Evolutionary conservation across 768 basidiomycete genomes (phyloP).

Genomic region (Termitomyces sp.): DNA sequence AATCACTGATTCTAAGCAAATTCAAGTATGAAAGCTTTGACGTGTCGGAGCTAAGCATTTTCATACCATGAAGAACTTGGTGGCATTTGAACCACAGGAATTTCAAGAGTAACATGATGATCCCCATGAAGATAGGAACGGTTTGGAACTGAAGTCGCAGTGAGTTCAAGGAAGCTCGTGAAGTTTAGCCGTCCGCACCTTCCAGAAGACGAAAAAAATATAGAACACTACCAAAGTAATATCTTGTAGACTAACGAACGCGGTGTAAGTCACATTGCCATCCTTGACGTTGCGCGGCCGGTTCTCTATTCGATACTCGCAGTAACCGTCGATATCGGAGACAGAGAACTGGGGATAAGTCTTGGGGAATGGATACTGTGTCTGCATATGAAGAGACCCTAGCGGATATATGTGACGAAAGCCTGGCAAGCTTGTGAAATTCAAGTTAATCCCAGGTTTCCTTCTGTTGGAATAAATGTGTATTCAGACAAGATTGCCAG

Average conservation of each 20-base stretch:
- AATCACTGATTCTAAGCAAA: conserved; percentile 59
- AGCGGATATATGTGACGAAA: background rate
- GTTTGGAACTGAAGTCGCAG: background rate
- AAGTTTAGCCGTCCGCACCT: background rate
- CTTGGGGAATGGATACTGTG: conserved; percentile 3
- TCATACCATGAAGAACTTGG: conserved; percentile 11
- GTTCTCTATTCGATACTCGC: conserved; percentile 61
- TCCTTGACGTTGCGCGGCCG: conserved; percentile 42
- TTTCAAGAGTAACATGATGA: conserved; percentile 17
- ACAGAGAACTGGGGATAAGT: conserved; percentile 50
- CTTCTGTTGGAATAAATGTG: no score
- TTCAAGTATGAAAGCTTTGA: background rate
- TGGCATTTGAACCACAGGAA: conserved; percentile 5
- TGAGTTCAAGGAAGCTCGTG: background rate
- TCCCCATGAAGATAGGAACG: background rate
- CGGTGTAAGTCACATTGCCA: conserved; percentile 24
- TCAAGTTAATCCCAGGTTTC: no score
- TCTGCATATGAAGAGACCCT: background rate
- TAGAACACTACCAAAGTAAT: conserved; percentile 28
- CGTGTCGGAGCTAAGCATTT: background rate
- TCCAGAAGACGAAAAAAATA: conserved; percentile 23
- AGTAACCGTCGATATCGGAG: conserved; percentile 39
- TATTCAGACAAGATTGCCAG: no score
- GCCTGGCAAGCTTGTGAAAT: no score
- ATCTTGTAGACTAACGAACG: conserved; percentile 17